Percentiles rank a stretch among this genome's conserved stretches.
Evolutionary conservation across 768 basidiomycete species (phyloP).

Genomic region (Lactarius sanguifluus): DNA sequence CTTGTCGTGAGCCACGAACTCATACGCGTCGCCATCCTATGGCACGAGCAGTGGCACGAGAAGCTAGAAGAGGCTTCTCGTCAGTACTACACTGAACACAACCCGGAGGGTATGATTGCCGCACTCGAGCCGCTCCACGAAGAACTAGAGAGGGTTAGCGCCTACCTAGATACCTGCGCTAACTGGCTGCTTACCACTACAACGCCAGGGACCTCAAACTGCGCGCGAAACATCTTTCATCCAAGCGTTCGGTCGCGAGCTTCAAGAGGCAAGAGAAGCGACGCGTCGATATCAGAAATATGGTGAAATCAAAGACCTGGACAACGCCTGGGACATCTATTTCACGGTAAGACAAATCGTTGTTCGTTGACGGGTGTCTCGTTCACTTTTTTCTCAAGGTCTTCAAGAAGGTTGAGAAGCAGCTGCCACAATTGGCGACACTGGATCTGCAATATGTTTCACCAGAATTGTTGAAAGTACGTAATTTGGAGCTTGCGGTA

Average conservation of each 20-base stretch:
- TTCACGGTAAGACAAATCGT: conserved; percentile 66
- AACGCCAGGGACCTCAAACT: conserved; percentile 81
- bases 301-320: conserved; percentile 85
- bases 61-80: conserved; percentile 97
- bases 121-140: conserved; percentile 91
- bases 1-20: conserved; percentile 89
- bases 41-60: conserved; percentile 99
- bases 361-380: not conserved
- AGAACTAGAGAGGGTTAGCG: conserved; percentile 76
- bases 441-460: conserved; percentile 98
- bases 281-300: conserved; percentile 82
- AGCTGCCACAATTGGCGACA: conserved; percentile 81
- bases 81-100: conserved; percentile 94
- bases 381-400: conserved; percentile 50
- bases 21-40: conserved; percentile 95
- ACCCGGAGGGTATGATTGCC: conserved; percentile 96
- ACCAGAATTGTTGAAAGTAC: conserved; percentile 82
- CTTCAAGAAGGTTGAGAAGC: conserved; percentile 95
- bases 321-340: conserved; percentile 99
- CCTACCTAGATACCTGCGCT: not conserved
- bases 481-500: conserved; percentile 91
- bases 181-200: conserved; percentile 6
- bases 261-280: conserved; percentile 89
- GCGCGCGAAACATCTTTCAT: conserved; percentile 93
- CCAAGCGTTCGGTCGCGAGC: conserved; percentile 90